Evolutionary conservation across 768 basidiomycete genomes (phyloP), one percentile per base, ranked within the genome.

Genomic region (Leccinum longicurvipes): DNA sequence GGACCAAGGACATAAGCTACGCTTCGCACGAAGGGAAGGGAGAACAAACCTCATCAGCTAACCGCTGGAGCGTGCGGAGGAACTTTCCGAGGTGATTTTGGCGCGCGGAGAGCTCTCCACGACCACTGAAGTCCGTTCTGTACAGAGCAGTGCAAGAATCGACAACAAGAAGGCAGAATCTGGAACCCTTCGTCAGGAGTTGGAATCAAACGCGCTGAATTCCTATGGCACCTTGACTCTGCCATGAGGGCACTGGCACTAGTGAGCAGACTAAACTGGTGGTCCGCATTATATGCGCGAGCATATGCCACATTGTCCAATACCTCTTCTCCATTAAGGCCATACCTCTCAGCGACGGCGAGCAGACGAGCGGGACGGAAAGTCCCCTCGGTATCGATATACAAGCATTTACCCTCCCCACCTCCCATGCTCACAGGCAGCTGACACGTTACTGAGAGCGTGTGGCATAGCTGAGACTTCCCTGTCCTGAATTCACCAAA

Each of bases 401-500:
- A 99, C 45, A 99, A 77, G 67, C 96, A 98, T 74, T 99, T 99
- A 36, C 97, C 97, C 74, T 99, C 97, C 12, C 97, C 97, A 15
- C 97, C 97, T 19, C 97, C 96, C 95, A 98, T 98, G 65, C 84
- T 88, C 42, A 94, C 89, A 2, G 97, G 97, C 14, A 98, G 82
- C 75, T 98, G 96, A 68, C 97, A 99, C 5, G 97, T 98, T 11
- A 98, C 97, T 4, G 97, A 94, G 46, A 99, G 84, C 0, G 96
- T 98, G 69, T 99, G 97, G 69, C 97, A 98, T 47, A 99, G 82
- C 67, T 99, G 97, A 23, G 93, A 96, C 74, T 99, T 98, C 54
- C 97, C 97, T 10, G 97, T 98, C 61, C 97, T 82, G 74, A 99
- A 99, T 75, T 99, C 97, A 55, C 96, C 97, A 74, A 97, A 98